Conservation (phyloP, 768 basidiomycete genomes). For the Peribolospora kevripleyi region DNA sequence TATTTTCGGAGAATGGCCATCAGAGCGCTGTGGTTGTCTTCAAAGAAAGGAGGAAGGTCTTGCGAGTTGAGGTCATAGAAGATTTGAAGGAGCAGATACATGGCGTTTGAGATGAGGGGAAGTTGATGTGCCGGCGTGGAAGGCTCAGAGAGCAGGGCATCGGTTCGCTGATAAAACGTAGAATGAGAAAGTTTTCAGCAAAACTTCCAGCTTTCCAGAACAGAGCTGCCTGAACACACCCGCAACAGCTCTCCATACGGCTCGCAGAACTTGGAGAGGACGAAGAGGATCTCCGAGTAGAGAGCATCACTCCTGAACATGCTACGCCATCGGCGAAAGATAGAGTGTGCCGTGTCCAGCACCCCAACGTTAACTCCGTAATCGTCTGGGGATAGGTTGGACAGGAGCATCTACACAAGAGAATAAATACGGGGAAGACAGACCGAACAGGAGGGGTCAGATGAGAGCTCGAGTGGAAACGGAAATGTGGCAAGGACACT, state of each 20-base stretch:
- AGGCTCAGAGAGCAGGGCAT: constrained; percentile 21
- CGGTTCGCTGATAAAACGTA: constrained; percentile 18
- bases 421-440: background rate
- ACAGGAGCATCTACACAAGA: constrained; percentile 29
- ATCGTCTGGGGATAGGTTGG: constrained; percentile 51
- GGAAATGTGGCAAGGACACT: constrained; percentile 18
- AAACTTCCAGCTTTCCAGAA: background rate
- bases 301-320: constrained; percentile 67
- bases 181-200: background rate
- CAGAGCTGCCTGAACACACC: constrained; percentile 21
- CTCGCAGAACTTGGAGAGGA: constrained; percentile 52
- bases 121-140: constrained; percentile 16
- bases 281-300: constrained; percentile 74
- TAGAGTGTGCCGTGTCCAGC: constrained; percentile 81
- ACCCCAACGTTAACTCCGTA: constrained; percentile 73
- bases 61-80: constrained; percentile 89
- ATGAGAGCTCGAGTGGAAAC: background rate
- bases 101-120: constrained; percentile 38
- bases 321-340: constrained; percentile 74
- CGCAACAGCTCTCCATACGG: constrained; percentile 66
- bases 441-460: background rate
- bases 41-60: constrained; percentile 79
- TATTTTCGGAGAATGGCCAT: constrained; percentile 67
- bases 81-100: constrained; percentile 57
- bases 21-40: constrained; percentile 62